phyloP scores from a whole-genome alignment of 2,329 filamentous ascomycete genomes.

The Pseudogymnoascus sp. region DNA sequence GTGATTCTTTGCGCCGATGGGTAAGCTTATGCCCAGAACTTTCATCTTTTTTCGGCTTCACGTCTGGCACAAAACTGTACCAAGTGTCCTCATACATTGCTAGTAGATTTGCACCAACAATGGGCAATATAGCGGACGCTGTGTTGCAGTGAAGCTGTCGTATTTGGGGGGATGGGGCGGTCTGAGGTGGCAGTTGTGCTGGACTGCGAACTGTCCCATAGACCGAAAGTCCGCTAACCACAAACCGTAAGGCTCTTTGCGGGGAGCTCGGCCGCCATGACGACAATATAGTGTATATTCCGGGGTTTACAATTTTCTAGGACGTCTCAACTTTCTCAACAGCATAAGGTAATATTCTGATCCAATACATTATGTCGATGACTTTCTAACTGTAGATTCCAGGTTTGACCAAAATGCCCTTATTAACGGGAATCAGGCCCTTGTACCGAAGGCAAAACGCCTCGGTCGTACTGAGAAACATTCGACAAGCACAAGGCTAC shows the following conservation, averaged over 20 bases:
- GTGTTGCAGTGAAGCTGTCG: not conserved
- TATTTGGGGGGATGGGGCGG: constrained; percentile 7
- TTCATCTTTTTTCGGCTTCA: constrained; percentile 43
- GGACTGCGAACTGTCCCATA: constrained; percentile 1
- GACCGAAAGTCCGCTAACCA: constrained; percentile 1
- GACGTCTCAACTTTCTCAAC: not conserved
- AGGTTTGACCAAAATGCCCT: not conserved
- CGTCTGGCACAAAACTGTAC: constrained; percentile 68
- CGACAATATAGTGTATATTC: not conserved
- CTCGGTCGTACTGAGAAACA: not conserved
- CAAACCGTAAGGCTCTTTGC: not conserved
- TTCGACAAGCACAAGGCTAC: constrained; percentile 3
- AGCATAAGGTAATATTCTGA: not conserved
- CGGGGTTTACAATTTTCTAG: not conserved
- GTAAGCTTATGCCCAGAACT: constrained; percentile 39
- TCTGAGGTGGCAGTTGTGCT: constrained; percentile 4
- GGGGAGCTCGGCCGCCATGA: constrained; percentile 8
- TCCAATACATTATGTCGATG: not conserved
- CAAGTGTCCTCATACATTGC: constrained; percentile 77
- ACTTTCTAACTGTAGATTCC: not conserved
- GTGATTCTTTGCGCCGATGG: constrained; percentile 61
- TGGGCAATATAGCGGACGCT: not conserved
- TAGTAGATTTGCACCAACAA: not conserved
- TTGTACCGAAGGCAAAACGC: not conserved
- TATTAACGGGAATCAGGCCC: constrained; percentile 3